These are phyloP conservation scores for Penicillium italicum DNA, from an alignment of 2,329 filamentous ascomycete species.

Conservation along the genomic window DNA sequence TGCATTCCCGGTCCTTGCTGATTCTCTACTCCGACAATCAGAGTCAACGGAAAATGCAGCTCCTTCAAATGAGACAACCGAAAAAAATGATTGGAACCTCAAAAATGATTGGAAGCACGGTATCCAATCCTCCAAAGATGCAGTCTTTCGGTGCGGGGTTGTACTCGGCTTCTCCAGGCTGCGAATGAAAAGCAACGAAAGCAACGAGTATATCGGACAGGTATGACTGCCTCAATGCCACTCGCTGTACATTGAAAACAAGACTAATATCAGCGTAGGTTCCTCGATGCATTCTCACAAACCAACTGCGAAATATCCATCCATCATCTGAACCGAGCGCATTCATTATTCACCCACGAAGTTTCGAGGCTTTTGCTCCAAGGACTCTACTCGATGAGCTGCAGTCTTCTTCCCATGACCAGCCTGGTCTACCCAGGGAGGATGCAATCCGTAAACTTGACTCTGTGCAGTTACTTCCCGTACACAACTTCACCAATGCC, in stretches of 20 bases:
- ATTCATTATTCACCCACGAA: conserved; percentile 36
- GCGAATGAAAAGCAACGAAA: conserved; percentile 20
- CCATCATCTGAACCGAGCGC: conserved; percentile 19
- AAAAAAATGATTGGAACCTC: conserved; percentile 27
- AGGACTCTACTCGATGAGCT: conserved; percentile 30
- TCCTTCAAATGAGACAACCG: background rate
- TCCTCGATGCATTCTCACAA: conserved; percentile 30
- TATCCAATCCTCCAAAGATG: conserved; percentile 9
- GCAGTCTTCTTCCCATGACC: conserved; percentile 10
- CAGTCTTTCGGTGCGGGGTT: conserved; percentile 29
- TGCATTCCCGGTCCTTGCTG: conserved; percentile 32
- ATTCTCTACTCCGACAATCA: conserved; percentile 24
- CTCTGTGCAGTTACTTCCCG: conserved; percentile 33
- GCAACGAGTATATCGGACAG: conserved; percentile 31
- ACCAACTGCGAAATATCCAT: conserved; percentile 15
- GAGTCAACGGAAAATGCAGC: background rate
- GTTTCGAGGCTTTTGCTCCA: conserved; percentile 31
- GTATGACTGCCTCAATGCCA: conserved; percentile 15
- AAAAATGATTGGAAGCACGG: conserved; percentile 22
- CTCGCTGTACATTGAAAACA: background rate
- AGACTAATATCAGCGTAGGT: conserved; percentile 20
- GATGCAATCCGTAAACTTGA: conserved; percentile 34
- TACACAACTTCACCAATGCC: conserved; percentile 31
- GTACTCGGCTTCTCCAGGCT: conserved; percentile 35
- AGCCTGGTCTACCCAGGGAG: conserved; percentile 18